Evolutionary conservation across 768 basidiomycete species (phyloP).

Genomic region (Suillus variegatus): DNA sequence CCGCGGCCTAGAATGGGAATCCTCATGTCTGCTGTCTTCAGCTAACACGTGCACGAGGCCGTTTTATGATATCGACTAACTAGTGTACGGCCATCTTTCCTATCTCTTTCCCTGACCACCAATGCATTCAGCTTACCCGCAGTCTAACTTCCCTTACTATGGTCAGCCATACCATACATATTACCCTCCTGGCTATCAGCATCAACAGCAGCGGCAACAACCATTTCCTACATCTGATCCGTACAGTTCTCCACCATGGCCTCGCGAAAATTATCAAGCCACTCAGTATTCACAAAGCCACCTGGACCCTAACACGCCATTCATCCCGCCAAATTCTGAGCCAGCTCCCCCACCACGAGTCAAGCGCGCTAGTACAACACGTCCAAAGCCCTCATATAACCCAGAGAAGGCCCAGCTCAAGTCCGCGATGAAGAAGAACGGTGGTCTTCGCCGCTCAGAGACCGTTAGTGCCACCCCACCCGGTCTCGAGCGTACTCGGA

Average conservation of each 20-base stretch:
- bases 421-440: slow-evolving; percentile 59
- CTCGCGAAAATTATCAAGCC: slow-evolving; percentile 37
- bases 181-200: slow-evolving; percentile 31
- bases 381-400: slow-evolving; percentile 16
- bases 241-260: slow-evolving; percentile 38
- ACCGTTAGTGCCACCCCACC: slow-evolving; percentile 24
- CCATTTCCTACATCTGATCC: slow-evolving; percentile 14
- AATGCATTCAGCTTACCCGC: slow-evolving; percentile 36
- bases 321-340: slow-evolving; percentile 29
- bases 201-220: slow-evolving; percentile 22
- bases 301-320: slow-evolving; percentile 19
- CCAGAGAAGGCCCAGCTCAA: slow-evolving; percentile 44
- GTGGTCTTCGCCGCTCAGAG: slow-evolving; percentile 23
- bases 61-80: not conserved
- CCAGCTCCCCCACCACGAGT: slow-evolving; percentile 22
- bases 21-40: slow-evolving; percentile 6
- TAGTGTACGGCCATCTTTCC: not conserved
- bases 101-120: slow-evolving; percentile 5
- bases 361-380: slow-evolving; percentile 38
- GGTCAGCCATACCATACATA: slow-evolving; percentile 44
- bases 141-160: slow-evolving; percentile 46
- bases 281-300: slow-evolving; percentile 28
- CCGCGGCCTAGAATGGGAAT: slow-evolving; percentile 37
- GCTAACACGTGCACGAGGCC: not conserved
- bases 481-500: slow-evolving; percentile 39